Conservation (phyloP, 164 flowering plant species). For the Platanus orientalis region DNA sequence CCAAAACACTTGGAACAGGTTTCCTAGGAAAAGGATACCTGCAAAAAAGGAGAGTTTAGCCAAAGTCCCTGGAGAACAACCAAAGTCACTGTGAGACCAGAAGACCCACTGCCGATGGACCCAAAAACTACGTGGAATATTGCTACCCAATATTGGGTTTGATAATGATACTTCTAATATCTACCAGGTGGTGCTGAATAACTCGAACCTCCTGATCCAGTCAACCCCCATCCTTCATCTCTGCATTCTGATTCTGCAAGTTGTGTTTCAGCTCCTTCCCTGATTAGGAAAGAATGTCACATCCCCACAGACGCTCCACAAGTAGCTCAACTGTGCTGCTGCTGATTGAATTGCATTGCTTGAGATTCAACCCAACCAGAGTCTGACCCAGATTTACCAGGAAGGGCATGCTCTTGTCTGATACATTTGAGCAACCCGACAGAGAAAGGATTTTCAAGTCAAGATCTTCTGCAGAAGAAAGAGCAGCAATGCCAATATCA, state of each 20-base stretch:
- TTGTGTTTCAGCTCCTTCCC: neutral
- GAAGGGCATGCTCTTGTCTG: conserved; percentile 43
- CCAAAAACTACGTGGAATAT: conserved; percentile 35
- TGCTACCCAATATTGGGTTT: conserved; percentile 13
- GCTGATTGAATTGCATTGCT: conserved; percentile 57
- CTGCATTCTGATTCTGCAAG: conserved; percentile 2
- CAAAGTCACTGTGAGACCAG: conserved; percentile 10
- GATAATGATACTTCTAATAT: conserved; percentile 9
- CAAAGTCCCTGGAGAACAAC: conserved; percentile 32
- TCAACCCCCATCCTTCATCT: neutral
- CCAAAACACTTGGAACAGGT: conserved; percentile 43
- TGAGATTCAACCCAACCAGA: conserved; percentile 57
- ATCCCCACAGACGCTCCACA: conserved; percentile 50
- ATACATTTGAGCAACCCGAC: conserved; percentile 54
- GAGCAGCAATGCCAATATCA: conserved; percentile 49
- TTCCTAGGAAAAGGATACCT: conserved; percentile 33
- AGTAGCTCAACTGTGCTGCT: conserved; percentile 36
- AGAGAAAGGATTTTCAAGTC: conserved; percentile 56
- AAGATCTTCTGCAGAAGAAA: conserved; percentile 38
- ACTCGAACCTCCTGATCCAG: too few species aligned
- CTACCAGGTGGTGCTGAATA: too few species aligned
- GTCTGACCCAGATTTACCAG: conserved; percentile 40
- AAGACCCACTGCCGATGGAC: conserved; percentile 38
- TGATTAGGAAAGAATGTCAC: conserved; percentile 60
- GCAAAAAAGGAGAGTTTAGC: conserved; percentile 40